Evolutionary conservation across 202 grass and related monocot genomes (phyloP).

Genomic region (Elaeis oleifera): DNA sequence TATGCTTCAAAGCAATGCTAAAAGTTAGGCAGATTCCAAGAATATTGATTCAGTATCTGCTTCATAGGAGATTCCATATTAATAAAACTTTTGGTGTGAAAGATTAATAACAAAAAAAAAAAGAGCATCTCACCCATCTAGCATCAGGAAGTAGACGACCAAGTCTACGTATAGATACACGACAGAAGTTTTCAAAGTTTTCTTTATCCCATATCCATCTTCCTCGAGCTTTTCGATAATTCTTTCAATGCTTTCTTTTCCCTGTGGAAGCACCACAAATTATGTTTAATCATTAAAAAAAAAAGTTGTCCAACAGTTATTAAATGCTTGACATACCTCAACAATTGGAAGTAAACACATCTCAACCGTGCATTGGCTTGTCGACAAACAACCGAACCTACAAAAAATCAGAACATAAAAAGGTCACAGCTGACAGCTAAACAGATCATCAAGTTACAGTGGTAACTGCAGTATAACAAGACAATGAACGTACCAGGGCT

Average conservation of each 20-base stretch:
- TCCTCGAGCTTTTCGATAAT: conserved; percentile 37
- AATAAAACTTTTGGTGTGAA: no score
- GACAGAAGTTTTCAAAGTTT: conserved; percentile 39
- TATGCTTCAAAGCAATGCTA: neutral
- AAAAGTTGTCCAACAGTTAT: neutral
- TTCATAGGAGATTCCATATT: no score
- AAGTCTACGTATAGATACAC: conserved; percentile 41
- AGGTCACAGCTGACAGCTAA: conserved; percentile 10
- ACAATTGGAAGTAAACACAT: conserved; percentile 51
- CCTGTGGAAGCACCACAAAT: conserved; percentile 15
- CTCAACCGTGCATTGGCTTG: conserved; percentile 36
- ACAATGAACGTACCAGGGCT: no score
- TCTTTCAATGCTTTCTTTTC: conserved; percentile 35
- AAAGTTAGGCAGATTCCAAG: neutral
- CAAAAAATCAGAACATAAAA: conserved; percentile 1
- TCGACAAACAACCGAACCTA: conserved; percentile 20
- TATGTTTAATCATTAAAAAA: conserved; percentile 7
- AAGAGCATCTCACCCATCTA: conserved; percentile 44
- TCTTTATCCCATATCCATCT: conserved; percentile 30
- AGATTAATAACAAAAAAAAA: no score
- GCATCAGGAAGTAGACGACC: conserved; percentile 51
- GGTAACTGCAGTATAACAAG: no score
- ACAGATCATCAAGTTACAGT: no score
- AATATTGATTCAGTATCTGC: neutral
- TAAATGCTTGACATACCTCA: conserved; percentile 24